A percentile compares a stretch with the other conserved stretches of the same genome.
These are phyloP conservation scores for Anacardium occidentale DNA, from an alignment of 345 rosid genomes.

Conservation along the genomic window DNA sequence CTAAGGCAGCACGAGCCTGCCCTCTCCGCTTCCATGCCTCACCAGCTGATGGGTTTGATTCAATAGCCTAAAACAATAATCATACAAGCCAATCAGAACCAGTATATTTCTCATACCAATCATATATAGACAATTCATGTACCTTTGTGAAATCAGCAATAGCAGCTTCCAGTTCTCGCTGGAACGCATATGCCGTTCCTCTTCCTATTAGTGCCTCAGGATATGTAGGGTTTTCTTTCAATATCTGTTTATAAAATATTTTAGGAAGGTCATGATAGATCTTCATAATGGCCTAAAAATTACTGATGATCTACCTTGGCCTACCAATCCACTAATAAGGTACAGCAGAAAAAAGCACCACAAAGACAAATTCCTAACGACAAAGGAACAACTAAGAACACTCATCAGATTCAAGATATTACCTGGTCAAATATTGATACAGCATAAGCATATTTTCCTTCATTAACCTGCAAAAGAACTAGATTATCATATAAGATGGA, in stretches of 20 bases:
- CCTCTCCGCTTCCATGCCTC: constrained; percentile 99
- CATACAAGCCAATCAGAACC: constrained; percentile 10
- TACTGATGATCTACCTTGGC: constrained; percentile 12
- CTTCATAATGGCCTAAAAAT: constrained; percentile 2
- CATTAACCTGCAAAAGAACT: constrained; percentile 73
- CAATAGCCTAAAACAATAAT: constrained; percentile 61
- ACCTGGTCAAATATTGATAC: constrained; percentile 93
- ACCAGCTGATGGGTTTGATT: constrained; percentile 83
- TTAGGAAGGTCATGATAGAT: constrained; percentile 15
- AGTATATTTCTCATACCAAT: background rate
- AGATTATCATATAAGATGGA: constrained; percentile 13
- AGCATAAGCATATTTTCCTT: constrained; percentile 85
- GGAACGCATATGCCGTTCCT: constrained; percentile 96
- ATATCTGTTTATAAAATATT: constrained; percentile 46
- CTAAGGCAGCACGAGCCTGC: constrained; percentile 95
- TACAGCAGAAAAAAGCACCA: constrained; percentile 7
- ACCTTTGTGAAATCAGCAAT: constrained; percentile 93
- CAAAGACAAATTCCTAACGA: constrained; percentile 6
- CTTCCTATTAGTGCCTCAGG: constrained; percentile 96
- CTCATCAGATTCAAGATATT: constrained; percentile 15
- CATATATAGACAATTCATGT: constrained; percentile 7
- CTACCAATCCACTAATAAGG: background rate
- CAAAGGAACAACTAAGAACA: constrained; percentile 19
- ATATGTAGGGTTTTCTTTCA: constrained; percentile 79
- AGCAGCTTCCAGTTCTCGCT: constrained; percentile 82